A percentile compares a stretch with the other conserved stretches of the same genome.
Conservation (phyloP, 345 rosid species). For the Lumnitzera racemosa region DNA sequence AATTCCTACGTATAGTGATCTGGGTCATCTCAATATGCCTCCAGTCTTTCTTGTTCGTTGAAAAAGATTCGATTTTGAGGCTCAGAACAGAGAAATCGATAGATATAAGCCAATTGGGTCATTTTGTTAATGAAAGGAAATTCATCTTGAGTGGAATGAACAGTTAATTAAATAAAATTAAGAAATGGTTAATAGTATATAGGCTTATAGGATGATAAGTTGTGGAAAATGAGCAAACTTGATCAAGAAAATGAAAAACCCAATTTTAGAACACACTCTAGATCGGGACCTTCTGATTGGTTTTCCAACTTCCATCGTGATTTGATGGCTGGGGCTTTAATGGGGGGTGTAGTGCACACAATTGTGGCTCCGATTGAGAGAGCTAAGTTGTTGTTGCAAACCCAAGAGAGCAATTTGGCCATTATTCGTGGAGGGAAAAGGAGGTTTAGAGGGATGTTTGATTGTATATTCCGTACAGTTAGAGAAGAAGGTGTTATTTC, state of each 20-base stretch:
- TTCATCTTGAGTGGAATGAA: too few relatives aligned
- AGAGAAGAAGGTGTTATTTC: constrained; percentile 82
- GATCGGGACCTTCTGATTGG: constrained; percentile 23
- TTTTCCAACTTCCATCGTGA: constrained; percentile 63
- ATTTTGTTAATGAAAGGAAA: too few relatives aligned
- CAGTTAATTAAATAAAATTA: too few relatives aligned
- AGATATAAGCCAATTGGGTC: too few relatives aligned
- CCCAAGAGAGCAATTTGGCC: constrained; percentile 93
- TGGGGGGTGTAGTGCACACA: constrained; percentile 95
- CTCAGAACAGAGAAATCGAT: too few relatives aligned
- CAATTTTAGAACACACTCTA: background rate
- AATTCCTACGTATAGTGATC: too few relatives aligned
- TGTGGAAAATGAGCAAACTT: constrained; percentile 23
- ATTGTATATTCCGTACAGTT: constrained; percentile 74
- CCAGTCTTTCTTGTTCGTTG: too few relatives aligned
- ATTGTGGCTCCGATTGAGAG: constrained; percentile 97
- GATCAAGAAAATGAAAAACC: constrained; percentile 26
- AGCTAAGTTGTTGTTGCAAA: constrained; percentile 79
- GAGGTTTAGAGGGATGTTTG: constrained; percentile 84
- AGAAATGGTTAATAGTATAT: too few relatives aligned
- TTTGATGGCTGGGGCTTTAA: constrained; percentile 84
- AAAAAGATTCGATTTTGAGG: too few relatives aligned
- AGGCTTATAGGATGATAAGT: background rate
- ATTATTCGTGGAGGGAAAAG: constrained; percentile 53
- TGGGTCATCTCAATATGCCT: too few relatives aligned